Evolutionary conservation across 2,329 filamentous ascomycete genomes (phyloP).

Genomic region (Tolypocladium nubicola): DNA sequence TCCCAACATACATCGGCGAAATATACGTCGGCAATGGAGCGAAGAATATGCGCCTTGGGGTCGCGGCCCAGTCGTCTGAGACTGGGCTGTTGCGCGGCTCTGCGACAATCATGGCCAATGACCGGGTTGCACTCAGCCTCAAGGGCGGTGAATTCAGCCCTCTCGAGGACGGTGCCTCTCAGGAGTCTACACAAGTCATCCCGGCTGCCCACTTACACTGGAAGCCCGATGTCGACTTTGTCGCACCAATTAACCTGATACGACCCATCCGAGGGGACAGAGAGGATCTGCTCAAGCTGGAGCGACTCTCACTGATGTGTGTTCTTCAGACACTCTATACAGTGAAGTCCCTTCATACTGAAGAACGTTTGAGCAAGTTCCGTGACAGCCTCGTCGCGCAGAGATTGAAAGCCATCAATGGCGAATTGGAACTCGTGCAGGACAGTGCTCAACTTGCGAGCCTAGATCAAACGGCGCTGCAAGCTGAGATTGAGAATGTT

Average conservation of each 20-base stretch:
- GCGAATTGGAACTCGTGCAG: background rate
- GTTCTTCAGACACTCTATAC: background rate
- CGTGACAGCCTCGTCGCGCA: background rate
- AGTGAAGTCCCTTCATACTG: background rate
- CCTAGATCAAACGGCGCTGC: background rate
- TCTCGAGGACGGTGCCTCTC: background rate
- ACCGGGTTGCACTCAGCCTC: background rate
- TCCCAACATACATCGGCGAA: background rate
- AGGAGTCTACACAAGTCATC: background rate
- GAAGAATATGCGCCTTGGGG: background rate
- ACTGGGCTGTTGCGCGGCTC: background rate
- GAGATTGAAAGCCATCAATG: background rate
- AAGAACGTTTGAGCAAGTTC: background rate
- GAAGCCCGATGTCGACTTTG: conserved; percentile 2
- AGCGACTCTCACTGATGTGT: background rate
- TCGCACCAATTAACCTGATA: background rate
- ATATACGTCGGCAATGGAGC: background rate
- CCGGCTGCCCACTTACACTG: conserved; percentile 1
- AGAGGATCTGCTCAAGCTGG: background rate
- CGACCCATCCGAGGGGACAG: background rate
- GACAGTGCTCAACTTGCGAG: background rate
- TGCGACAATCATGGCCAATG: background rate
- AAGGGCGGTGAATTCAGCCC: background rate
- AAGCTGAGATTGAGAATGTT: background rate
- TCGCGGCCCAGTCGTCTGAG: background rate